Conservation (phyloP, 306 rosid genomes). For the Gleditsia sinensis region DNA sequence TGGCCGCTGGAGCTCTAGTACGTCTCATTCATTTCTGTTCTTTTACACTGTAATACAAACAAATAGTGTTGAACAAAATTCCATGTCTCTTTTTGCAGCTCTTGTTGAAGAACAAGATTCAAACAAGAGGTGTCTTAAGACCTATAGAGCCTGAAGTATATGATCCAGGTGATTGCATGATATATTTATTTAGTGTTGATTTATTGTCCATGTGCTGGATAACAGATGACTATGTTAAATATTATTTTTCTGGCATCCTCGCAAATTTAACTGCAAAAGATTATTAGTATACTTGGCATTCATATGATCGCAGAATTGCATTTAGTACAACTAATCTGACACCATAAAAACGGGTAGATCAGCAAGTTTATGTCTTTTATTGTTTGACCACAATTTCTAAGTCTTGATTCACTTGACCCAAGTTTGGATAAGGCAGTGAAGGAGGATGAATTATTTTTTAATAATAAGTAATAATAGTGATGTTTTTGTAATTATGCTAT, state of each 20-base stretch:
- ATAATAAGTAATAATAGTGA: too few relatives aligned
- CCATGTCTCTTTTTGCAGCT: slow-evolving; percentile 58
- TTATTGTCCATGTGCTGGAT: too few relatives aligned
- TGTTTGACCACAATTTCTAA: too few relatives aligned
- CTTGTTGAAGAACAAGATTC: slow-evolving; percentile 75
- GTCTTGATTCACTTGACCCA: too few relatives aligned
- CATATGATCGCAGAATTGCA: neutral
- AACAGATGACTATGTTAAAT: too few relatives aligned
- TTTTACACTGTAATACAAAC: slow-evolving; percentile 22
- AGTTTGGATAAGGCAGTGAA: too few relatives aligned
- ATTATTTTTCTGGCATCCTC: too few relatives aligned
- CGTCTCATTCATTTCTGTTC: slow-evolving; percentile 2
- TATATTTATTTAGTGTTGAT: slow-evolving; percentile 21
- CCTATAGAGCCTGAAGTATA: slow-evolving; percentile 83
- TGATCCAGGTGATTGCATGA: slow-evolving; percentile 61
- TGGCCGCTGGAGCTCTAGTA: slow-evolving; percentile 94
- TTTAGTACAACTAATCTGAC: neutral
- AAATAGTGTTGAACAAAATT: slow-evolving; percentile 19
- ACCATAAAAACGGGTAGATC: too few relatives aligned
- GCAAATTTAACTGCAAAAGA: too few relatives aligned
- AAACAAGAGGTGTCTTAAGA: slow-evolving; percentile 90
- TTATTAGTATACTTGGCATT: neutral
- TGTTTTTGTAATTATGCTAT: too few relatives aligned
- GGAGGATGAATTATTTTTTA: too few relatives aligned
- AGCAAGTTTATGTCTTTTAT: too few relatives aligned